Percentiles rank a stretch among this genome's conserved stretches.
phyloP scores from a whole-genome alignment of 176 grass and related monocot genomes.

The Musa itinerans region DNA sequence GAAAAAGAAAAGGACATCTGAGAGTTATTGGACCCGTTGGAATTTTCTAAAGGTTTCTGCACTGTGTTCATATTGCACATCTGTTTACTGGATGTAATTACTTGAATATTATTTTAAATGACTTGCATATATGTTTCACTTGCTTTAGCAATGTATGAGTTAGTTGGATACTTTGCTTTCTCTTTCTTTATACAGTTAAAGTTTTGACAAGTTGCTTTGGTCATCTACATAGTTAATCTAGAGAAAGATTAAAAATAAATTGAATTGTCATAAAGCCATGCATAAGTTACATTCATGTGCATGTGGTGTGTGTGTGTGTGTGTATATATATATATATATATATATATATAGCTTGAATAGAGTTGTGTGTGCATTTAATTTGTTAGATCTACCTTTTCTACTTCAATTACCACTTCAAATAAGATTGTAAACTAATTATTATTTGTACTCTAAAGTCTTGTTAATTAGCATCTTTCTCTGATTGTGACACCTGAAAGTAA shows the following conservation, averaged over 20 bases:
- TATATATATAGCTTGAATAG: too few species aligned
- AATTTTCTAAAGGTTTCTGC: slow-evolving; percentile 57
- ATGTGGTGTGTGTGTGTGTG: too few species aligned
- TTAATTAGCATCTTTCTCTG: background rate
- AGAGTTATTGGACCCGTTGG: slow-evolving; percentile 48
- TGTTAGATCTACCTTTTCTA: background rate
- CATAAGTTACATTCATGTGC: too few species aligned
- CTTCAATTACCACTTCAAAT: background rate
- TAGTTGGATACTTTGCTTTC: background rate
- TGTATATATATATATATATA: too few species aligned
- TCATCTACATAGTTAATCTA: too few species aligned
- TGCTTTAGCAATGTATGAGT: background rate
- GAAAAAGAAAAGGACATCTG: slow-evolving; percentile 33
- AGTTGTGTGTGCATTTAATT: too few species aligned
- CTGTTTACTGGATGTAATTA: background rate
- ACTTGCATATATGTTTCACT: background rate
- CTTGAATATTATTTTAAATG: background rate
- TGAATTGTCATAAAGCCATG: too few species aligned
- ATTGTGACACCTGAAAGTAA: background rate
- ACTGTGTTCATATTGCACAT: background rate
- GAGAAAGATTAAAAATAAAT: too few species aligned
- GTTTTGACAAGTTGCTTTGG: background rate
- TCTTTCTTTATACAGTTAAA: background rate
- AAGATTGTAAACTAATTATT: background rate
- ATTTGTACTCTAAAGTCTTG: background rate